Conservation (phyloP, 1,284 basidiomycete species). For the Bjerkandera adusta region DNA sequence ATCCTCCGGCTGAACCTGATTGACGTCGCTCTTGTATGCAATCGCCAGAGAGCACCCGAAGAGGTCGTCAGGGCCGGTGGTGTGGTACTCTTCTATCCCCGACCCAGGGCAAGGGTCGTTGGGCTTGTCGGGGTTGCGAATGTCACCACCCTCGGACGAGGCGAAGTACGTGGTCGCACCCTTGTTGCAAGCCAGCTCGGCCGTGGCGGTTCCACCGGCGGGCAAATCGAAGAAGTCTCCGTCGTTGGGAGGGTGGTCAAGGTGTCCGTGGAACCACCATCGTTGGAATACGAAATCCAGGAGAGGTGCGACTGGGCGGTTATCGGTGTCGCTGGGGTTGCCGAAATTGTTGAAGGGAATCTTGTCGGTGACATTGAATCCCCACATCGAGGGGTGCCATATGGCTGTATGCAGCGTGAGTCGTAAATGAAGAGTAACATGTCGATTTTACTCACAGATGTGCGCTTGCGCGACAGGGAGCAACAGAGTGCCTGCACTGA, state of each 20-base stretch:
- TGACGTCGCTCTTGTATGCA: slow-evolving; percentile 63
- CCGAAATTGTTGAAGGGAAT: too few relatives aligned
- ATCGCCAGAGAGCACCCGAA: slow-evolving; percentile 72
- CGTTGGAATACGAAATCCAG: slow-evolving; percentile 51
- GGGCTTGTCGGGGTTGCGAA: slow-evolving; percentile 43
- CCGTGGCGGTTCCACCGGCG: slow-evolving; percentile 50
- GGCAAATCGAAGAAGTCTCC: slow-evolving; percentile 60
- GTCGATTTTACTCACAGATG: too few relatives aligned
- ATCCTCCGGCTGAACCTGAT: slow-evolving; percentile 58
- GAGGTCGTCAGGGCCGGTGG: slow-evolving; percentile 50
- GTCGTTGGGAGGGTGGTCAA: slow-evolving; percentile 53
- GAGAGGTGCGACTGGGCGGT: slow-evolving; percentile 33
- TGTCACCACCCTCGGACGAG: slow-evolving; percentile 48
- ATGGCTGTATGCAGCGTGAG: too few relatives aligned
- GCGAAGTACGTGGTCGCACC: slow-evolving; percentile 54
- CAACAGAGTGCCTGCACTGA: too few relatives aligned
- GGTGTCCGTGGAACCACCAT: slow-evolving; percentile 75
- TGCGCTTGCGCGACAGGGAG: too few relatives aligned
- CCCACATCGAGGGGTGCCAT: slow-evolving; percentile 39
- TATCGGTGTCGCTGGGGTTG: slow-evolving; percentile 44
- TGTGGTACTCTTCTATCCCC: slow-evolving; percentile 48
- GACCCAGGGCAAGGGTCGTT: slow-evolving; percentile 52
- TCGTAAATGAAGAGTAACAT: too few relatives aligned
- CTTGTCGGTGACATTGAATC: slow-evolving; percentile 56
- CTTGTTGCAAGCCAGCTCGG: slow-evolving; percentile 59